Percentiles rank a stretch among this genome's conserved stretches.
These are phyloP conservation scores for Singerocomus inundabilis DNA, from an alignment of 1,284 basidiomycete genomes.

Conservation along the genomic window DNA sequence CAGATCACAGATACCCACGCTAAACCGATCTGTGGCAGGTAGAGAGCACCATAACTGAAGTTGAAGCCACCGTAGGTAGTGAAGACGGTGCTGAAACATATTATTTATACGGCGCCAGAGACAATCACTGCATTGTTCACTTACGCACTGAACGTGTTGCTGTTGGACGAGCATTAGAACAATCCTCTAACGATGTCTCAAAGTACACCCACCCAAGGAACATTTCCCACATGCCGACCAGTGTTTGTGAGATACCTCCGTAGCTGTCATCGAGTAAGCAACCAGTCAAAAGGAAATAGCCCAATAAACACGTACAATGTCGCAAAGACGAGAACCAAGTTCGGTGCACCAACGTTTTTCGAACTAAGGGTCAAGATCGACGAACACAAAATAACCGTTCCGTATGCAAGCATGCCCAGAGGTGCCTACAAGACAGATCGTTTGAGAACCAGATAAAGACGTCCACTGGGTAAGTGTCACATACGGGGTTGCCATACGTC, in stretches of 20 bases:
- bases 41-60: constrained; percentile 29
- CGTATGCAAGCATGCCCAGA: constrained; percentile 30
- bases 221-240: constrained; percentile 34
- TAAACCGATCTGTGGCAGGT: constrained; percentile 27
- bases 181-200: background rate
- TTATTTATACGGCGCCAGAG: background rate
- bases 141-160: constrained; percentile 31
- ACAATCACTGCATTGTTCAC: constrained; percentile 1
- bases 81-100: constrained; percentile 24
- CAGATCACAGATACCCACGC: constrained; percentile 18
- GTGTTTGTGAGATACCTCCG: constrained; percentile 30
- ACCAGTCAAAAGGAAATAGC: background rate
- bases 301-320: constrained; percentile 23
- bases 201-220: constrained; percentile 27
- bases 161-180: constrained; percentile 8
- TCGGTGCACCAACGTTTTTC: constrained; percentile 20
- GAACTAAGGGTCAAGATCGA: constrained; percentile 25
- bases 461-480: background rate
- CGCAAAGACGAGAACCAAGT: constrained; percentile 31
- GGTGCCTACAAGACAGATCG: constrained; percentile 18
- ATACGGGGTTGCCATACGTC: constrained; percentile 27
- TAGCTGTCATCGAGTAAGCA: constrained; percentile 18
- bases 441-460: constrained; percentile 1
- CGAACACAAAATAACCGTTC: constrained; percentile 32
- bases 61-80: constrained; percentile 32